These are phyloP conservation scores for Exophiala calicioides DNA, from an alignment of 2,329 filamentous ascomycete genomes.

Conservation along the genomic window DNA sequence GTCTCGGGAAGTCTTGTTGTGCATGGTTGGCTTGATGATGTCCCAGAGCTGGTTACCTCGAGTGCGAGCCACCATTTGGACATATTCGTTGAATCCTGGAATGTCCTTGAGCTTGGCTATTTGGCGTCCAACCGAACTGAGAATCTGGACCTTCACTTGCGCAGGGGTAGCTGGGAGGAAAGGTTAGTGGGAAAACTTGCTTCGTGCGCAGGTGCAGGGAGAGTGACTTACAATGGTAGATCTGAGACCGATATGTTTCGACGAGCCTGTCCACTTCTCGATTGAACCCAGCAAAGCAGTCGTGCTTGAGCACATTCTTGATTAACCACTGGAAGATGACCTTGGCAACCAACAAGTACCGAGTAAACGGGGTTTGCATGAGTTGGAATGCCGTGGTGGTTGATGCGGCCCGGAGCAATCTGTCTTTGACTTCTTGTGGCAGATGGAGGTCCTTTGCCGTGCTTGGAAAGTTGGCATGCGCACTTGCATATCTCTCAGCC, in stretches of 20 bases:
- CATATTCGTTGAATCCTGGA: constrained; percentile 14
- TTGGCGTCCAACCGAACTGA: constrained; percentile 22
- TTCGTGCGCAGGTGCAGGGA: not conserved
- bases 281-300: constrained; percentile 25
- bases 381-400: constrained; percentile 20
- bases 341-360: constrained; percentile 27
- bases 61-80: constrained; percentile 11
- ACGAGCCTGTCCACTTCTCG: constrained; percentile 18
- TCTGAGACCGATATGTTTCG: constrained; percentile 12
- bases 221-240: constrained; percentile 19
- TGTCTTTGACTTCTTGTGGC: constrained; percentile 24
- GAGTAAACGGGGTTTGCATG: constrained; percentile 23
- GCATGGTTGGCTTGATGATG: constrained; percentile 23
- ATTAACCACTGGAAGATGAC: constrained; percentile 26
- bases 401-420: constrained; percentile 22
- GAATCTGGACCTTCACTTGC: constrained; percentile 23
- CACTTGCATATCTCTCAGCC: constrained; percentile 17
- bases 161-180: constrained; percentile 18
- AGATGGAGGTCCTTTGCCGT: constrained; percentile 21
- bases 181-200: constrained; percentile 9
- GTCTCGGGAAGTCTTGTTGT: constrained; percentile 19
- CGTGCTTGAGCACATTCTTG: constrained; percentile 19
- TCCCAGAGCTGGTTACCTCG: constrained; percentile 24
- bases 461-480: constrained; percentile 28
- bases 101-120: constrained; percentile 14